Conservation (phyloP, 2,329 filamentous ascomycete genomes). For the Ambrosiella xylebori region DNA sequence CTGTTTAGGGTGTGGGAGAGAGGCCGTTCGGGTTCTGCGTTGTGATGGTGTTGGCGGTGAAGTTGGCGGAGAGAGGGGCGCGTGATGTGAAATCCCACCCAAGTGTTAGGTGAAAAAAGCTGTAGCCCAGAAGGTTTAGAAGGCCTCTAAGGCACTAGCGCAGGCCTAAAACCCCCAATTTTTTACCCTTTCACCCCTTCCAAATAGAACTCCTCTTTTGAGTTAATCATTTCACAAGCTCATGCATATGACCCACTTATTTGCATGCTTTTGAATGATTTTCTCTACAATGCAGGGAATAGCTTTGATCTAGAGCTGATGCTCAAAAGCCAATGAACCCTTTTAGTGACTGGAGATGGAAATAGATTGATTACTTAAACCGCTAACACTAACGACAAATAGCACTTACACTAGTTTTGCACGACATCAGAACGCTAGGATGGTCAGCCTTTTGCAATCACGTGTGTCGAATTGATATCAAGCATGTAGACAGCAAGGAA, state of each 20-base stretch:
- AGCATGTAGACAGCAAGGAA: too few species aligned
- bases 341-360: too few species aligned
- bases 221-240: background rate
- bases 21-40: background rate
- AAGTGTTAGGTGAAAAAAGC: conserved; percentile 1
- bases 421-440: too few species aligned
- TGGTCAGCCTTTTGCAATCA: too few species aligned
- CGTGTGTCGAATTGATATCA: too few species aligned
- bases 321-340: too few species aligned
- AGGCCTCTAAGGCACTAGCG: background rate
- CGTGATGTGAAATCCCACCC: conserved; percentile 4
- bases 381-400: too few species aligned
- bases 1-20: background rate
- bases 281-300: background rate
- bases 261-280: background rate
- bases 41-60: conserved; percentile 10
- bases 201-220: background rate
- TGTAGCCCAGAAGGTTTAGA: background rate
- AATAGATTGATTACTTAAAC: too few species aligned
- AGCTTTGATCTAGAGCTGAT: background rate
- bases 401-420: too few species aligned
- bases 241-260: background rate
- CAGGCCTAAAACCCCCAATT: background rate
- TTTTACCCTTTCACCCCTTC: background rate
- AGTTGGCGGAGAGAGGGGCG: conserved; percentile 10